Percentiles rank a stretch among this genome's conserved stretches.
Conservation (phyloP, 345 rosid species). For the Euphorbia pulcherrima region DNA sequence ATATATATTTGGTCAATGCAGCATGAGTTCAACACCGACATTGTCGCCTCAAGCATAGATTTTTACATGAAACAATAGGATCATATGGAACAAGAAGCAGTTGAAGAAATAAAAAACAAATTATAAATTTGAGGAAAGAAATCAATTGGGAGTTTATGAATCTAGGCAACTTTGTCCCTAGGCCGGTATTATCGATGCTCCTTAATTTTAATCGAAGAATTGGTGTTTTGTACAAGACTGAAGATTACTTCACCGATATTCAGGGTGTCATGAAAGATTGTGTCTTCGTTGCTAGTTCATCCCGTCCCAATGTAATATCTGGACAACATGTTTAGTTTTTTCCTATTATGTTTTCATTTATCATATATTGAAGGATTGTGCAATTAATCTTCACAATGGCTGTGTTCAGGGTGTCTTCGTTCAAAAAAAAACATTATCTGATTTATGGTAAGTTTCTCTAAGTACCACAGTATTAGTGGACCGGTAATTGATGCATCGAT, state of each 20-base stretch:
- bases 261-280: background rate
- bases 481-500: too few species aligned
- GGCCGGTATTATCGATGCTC: slow-evolving; percentile 17
- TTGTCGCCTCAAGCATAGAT: slow-evolving; percentile 27
- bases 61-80: slow-evolving; percentile 35
- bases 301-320: too few species aligned
- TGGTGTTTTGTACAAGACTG: slow-evolving; percentile 24
- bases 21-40: slow-evolving; percentile 23
- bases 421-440: too few species aligned
- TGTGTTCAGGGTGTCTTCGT: too few species aligned
- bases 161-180: slow-evolving; percentile 18
- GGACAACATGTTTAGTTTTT: too few species aligned
- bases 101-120: slow-evolving; percentile 5
- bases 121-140: slow-evolving; percentile 35
- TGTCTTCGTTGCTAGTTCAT: slow-evolving; percentile 3
- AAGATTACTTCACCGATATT: slow-evolving; percentile 27
- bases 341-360: too few species aligned
- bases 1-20: too few species aligned
- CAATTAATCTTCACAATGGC: too few species aligned
- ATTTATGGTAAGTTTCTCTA: too few species aligned
- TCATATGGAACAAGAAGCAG: slow-evolving; percentile 17
- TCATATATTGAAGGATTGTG: too few species aligned
- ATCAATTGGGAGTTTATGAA: slow-evolving; percentile 28
- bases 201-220: slow-evolving; percentile 25
- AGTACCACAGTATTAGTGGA: too few species aligned